Conservation (phyloP, 2,329 filamentous ascomycete species). For the Myriosclerotinia curreyana region DNA sequence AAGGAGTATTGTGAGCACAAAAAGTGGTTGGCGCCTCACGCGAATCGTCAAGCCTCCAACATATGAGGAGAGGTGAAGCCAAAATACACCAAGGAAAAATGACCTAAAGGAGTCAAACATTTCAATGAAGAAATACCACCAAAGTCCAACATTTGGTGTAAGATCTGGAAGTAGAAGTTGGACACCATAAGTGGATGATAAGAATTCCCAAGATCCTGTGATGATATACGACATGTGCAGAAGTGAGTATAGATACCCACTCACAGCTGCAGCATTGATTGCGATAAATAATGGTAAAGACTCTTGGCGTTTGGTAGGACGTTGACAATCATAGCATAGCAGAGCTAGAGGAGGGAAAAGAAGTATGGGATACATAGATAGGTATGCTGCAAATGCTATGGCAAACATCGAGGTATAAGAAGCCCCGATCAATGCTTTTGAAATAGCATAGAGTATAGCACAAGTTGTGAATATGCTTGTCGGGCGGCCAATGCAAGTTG, state of each 20-base stretch:
- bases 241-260: conserved; percentile 56
- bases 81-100: conserved; percentile 97
- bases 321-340: conserved; percentile 68
- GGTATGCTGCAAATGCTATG: conserved; percentile 81
- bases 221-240: conserved; percentile 70
- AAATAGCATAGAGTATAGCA: conserved; percentile 79
- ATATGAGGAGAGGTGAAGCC: conserved; percentile 90
- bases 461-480: conserved; percentile 87
- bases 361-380: conserved; percentile 87
- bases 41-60: conserved; percentile 82
- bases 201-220: conserved; percentile 82
- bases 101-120: conserved; percentile 98
- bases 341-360: conserved; percentile 79
- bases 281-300: conserved; percentile 51
- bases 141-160: conserved; percentile 90
- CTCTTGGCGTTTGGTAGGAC: conserved; percentile 35
- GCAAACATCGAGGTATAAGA: conserved; percentile 77
- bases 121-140: conserved; percentile 99
- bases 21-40: conserved; percentile 79
- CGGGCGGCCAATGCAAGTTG: conserved; percentile 84
- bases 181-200: conserved; percentile 86
- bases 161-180: conserved; percentile 88
- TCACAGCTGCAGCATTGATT: conserved; percentile 52
- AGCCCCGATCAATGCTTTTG: conserved; percentile 73
- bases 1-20: conserved; percentile 77